Percentiles rank a stretch among this genome's conserved stretches.
These are phyloP conservation scores for Herpotrichia juniperi DNA, from an alignment of 2,329 filamentous ascomycete species.

Conservation along the genomic window DNA sequence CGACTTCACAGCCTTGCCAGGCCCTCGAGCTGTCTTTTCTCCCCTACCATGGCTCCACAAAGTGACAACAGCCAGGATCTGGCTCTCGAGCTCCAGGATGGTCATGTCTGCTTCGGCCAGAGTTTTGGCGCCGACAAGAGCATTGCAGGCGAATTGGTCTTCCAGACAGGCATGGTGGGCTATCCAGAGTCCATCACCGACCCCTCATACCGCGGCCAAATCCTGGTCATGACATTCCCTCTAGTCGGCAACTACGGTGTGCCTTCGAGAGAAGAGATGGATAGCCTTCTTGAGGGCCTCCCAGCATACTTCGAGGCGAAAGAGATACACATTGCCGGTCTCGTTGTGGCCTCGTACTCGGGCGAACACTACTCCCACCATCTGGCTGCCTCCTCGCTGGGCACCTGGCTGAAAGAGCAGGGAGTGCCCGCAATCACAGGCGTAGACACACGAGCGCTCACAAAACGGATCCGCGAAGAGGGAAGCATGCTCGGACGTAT, in stretches of 20 bases:
- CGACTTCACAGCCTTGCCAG: slow-evolving; percentile 35
- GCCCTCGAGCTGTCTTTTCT: slow-evolving; percentile 41
- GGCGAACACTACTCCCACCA: slow-evolving; percentile 96
- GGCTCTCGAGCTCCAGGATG: slow-evolving; percentile 92
- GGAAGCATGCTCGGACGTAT: slow-evolving; percentile 96
- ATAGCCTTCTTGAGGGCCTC: slow-evolving; percentile 82
- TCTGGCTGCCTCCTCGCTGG: slow-evolving; percentile 87
- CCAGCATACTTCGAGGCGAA: slow-evolving; percentile 92
- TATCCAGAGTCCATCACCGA: slow-evolving; percentile 94
- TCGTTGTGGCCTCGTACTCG: slow-evolving; percentile 89
- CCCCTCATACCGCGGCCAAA: slow-evolving; percentile 88
- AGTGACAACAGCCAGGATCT: slow-evolving; percentile 63
- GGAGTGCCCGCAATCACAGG: slow-evolving; percentile 92
- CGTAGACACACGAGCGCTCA: slow-evolving; percentile 90
- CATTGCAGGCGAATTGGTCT: slow-evolving; percentile 95
- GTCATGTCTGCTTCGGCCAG: slow-evolving; percentile 87
- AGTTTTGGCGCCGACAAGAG: slow-evolving; percentile 97
- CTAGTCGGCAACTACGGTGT: slow-evolving; percentile 98
- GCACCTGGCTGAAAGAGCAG: slow-evolving; percentile 95
- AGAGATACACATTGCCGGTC: slow-evolving; percentile 90
- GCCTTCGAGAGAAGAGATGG: slow-evolving; percentile 81
- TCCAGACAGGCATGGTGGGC: slow-evolving; percentile 99
- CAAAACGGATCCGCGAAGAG: slow-evolving; percentile 90
- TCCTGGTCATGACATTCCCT: slow-evolving; percentile 95
- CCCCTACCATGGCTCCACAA: slow-evolving; percentile 37